phyloP scores from a whole-genome alignment of 495 filamentous ascomycete species.

The Tuber aestivum region DNA sequence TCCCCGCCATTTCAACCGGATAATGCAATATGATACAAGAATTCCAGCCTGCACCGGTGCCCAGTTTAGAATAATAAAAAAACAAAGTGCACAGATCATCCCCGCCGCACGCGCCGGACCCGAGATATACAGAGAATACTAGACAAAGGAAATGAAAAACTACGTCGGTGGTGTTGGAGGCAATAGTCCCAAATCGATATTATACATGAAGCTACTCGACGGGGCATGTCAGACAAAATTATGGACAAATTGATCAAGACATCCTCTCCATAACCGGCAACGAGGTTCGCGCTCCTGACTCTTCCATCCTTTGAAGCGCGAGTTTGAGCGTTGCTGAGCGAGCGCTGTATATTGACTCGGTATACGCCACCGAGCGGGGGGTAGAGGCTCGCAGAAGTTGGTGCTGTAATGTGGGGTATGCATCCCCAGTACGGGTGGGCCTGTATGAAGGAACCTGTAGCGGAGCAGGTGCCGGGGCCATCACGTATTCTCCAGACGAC shows the following conservation, averaged over 20 bases:
- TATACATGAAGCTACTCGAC: background rate
- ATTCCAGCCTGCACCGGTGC: background rate
- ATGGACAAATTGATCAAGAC: background rate
- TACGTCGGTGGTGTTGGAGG: background rate
- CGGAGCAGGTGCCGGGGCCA: background rate
- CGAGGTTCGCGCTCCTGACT: background rate
- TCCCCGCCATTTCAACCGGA: background rate
- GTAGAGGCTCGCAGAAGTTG: background rate
- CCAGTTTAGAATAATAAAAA: background rate
- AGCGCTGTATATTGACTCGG: background rate
- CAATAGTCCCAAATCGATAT: background rate
- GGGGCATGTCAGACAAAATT: background rate
- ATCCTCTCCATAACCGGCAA: background rate
- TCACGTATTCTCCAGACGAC: background rate
- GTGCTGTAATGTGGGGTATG: background rate
- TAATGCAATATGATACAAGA: background rate
- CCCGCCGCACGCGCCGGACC: background rate
- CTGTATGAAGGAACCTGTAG: background rate
- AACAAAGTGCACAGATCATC: background rate
- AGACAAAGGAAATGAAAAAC: background rate
- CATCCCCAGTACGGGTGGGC: background rate
- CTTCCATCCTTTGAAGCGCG: background rate
- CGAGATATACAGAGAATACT: background rate
- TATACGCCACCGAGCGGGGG: background rate
- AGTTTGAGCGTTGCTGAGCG: background rate